Evolutionary conservation across 495 filamentous ascomycete genomes (phyloP).

Genomic region (Wilcoxina mikolae): DNA sequence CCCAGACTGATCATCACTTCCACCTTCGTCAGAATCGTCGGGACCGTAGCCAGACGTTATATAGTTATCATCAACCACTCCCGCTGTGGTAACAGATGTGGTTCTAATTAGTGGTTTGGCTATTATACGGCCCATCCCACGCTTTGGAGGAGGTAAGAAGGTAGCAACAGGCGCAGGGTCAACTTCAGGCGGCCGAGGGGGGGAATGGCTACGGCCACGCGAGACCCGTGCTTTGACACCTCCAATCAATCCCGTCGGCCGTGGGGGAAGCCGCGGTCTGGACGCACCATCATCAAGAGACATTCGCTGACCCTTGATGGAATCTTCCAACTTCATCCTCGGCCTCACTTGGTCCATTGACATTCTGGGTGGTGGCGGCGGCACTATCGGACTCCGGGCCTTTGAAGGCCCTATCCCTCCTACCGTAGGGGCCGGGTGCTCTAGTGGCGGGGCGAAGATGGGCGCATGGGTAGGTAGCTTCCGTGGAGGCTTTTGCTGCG

Average conservation of each 20-base stretch:
- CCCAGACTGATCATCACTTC: conserved; percentile 18
- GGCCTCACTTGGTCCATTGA: conserved; percentile 22
- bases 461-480: conserved; percentile 10
- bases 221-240: conserved; percentile 22
- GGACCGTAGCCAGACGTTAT: conserved; percentile 11
- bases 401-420: neutral
- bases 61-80: neutral
- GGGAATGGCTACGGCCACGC: conserved; percentile 27
- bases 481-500: conserved; percentile 16
- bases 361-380: conserved; percentile 23
- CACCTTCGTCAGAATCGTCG: conserved; percentile 30
- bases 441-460: neutral
- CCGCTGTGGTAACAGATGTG: neutral
- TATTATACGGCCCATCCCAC: conserved; percentile 9
- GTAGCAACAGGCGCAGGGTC: conserved; percentile 8
- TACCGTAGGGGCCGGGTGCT: neutral
- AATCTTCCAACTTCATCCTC: conserved; percentile 24
- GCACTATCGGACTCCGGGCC: conserved; percentile 12
- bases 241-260: conserved; percentile 12
- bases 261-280: conserved; percentile 24
- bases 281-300: conserved; percentile 24
- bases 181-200: conserved; percentile 10
- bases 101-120: conserved; percentile 4
- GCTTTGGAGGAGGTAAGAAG: conserved; percentile 22
- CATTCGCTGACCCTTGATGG: conserved; percentile 17